Base-by-base conservation (phyloP, 345 rosid genomes). In the Citrus cavaleriei region DNA sequence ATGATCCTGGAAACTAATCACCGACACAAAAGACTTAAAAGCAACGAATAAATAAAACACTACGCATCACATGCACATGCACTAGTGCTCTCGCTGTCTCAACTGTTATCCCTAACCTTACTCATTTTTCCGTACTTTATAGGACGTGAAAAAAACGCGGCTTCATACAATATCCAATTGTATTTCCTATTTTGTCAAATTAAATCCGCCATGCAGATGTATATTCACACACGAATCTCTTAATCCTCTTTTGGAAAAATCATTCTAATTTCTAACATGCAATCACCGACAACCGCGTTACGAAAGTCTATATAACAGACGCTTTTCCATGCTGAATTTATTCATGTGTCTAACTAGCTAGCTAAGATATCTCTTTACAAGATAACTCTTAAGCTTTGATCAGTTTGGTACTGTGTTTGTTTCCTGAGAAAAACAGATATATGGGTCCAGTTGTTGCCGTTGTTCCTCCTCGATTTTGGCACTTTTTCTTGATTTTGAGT, bases 211-310 rank as follows among this genome's bases (percentile, higher is more conserved):
- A 19, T 30, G 32, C 42, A 14, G 24, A 57, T 59, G 40, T 12
- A 46, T 7, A 30, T 24, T 22, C 38, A 30, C 38, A 18, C 42
- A 0, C 21, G 25, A 27, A 38, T 77, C 61, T 34, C 9, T 5
- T 1, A 4, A 1, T 54, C 58, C 5, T 18, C 58, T 7, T 14
- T 37, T 46, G 4, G 51, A 46, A 46, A 46, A 46, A 7, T 51
- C 60, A 37, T 70, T 35, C 69, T 49, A 30, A 61, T n/a, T 10
- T 62, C 19, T 27, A 13, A 46, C 13, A 46, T 46, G 51, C 18
- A 3, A 80, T 66, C 84, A 81, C 87, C 84, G 83, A 84, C 87
- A 81, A 73, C 82, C 84, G 84, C 83, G 77, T 76, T 24, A 24
- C 24, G 0, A 28, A 18, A 16, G 6, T 59, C 69, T 78, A 69